phyloP scores from a whole-genome alignment of 371 early-diverging fungal genomes.

The Blakeslea trispora region DNA sequence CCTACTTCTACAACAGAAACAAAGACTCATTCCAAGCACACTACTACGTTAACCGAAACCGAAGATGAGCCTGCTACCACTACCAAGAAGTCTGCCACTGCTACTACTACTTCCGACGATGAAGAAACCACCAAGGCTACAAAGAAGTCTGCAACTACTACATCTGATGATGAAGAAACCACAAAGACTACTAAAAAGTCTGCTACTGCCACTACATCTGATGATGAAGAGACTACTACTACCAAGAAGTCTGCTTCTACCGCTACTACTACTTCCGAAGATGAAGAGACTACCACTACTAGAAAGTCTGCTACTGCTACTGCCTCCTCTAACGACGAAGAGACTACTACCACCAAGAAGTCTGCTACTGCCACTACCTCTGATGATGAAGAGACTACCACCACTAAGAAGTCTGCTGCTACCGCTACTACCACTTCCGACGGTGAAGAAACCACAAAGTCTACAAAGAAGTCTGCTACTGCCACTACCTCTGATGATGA shows the following conservation, averaged over 20 bases:
- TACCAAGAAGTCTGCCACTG: neutral
- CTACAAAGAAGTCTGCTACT: neutral
- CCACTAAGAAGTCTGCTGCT: neutral
- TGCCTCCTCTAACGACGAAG: neutral
- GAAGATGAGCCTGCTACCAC: neutral
- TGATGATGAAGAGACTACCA: neutral
- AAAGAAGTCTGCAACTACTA: conserved; percentile 1
- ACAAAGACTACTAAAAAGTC: conserved; percentile 10
- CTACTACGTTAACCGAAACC: conserved; percentile 5
- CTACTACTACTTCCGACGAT: neutral
- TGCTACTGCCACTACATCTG: conserved; percentile 18
- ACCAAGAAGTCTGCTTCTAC: conserved; percentile 1
- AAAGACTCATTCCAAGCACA: neutral
- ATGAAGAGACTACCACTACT: neutral
- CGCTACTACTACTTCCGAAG: neutral
- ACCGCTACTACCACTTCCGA: too few relatives aligned
- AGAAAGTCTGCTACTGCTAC: neutral
- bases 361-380: conserved; percentile 2
- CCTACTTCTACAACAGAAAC: neutral
- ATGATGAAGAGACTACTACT: conserved; percentile 6
- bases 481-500: neutral
- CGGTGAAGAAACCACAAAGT: too few relatives aligned
- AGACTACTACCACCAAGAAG: neutral
- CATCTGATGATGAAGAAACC: conserved; percentile 6
- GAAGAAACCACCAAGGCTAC: conserved; percentile 1